Evolutionary conservation across 805 yeast species (phyloP).

Genomic region (Kuraishia ogatae): DNA sequence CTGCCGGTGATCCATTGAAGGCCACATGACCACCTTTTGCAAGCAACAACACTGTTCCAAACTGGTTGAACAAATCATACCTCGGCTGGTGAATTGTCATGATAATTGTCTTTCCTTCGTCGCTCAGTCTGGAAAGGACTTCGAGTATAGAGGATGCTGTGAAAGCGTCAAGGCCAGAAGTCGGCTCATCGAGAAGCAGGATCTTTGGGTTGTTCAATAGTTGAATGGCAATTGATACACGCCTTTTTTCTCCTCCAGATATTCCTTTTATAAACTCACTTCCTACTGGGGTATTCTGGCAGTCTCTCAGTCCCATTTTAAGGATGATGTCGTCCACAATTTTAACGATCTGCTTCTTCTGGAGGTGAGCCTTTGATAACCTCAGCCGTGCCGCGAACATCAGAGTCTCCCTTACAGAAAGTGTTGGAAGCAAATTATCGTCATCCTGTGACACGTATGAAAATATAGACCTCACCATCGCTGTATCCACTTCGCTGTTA

Average conservation of each 20-base stretch:
- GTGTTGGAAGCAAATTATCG: constrained; percentile 54
- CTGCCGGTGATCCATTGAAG: constrained; percentile 49
- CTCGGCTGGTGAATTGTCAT: constrained; percentile 83
- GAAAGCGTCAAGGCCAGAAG: constrained; percentile 79
- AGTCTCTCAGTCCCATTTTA: constrained; percentile 62
- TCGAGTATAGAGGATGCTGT: constrained; percentile 63
- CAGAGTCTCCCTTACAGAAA: constrained; percentile 75
- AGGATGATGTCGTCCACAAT: constrained; percentile 50
- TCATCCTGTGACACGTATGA: constrained; percentile 83
- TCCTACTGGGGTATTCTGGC: constrained; percentile 69
- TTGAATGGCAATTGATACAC: constrained; percentile 78
- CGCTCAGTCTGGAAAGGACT: constrained; percentile 48
- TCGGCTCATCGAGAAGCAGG: constrained; percentile 77
- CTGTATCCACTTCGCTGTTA: constrained; percentile 21
- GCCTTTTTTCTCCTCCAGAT: constrained; percentile 74
- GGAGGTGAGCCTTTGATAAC: constrained; percentile 33
- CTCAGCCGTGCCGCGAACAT: constrained; percentile 64
- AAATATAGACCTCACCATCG: constrained; percentile 34
- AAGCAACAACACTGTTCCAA: constrained; percentile 64
- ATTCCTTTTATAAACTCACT: constrained; percentile 53
- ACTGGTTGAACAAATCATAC: constrained; percentile 48
- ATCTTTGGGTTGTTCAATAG: constrained; percentile 64
- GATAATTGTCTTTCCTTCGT: constrained; percentile 55
- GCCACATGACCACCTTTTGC: constrained; percentile 69
- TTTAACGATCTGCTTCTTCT: constrained; percentile 28